Conservation (phyloP, 192 early-diverging fungal genomes). For the Umbelopsis isabellina region DNA sequence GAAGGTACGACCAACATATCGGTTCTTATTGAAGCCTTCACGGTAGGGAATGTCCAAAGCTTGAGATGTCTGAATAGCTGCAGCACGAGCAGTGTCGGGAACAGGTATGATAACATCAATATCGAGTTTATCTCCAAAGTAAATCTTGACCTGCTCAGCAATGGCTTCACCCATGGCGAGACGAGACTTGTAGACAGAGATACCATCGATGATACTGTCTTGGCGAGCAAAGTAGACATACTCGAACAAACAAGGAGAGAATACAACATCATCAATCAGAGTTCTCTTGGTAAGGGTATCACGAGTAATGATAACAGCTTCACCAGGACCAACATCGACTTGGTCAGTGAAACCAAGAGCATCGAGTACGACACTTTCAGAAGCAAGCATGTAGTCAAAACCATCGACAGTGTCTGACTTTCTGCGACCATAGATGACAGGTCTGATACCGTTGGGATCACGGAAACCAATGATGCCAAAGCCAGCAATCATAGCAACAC, state of each 20-base stretch:
- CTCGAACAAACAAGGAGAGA: conserved; percentile 98
- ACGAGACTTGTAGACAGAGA: conserved; percentile 97
- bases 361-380: conserved; percentile 94
- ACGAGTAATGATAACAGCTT: conserved; percentile 93
- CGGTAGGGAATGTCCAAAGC: conserved; percentile 90
- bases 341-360: conserved; percentile 89
- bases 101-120: conserved; percentile 99
- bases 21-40: conserved; percentile 99
- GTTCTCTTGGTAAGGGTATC: conserved; percentile 69
- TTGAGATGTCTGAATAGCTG: conserved; percentile 91
- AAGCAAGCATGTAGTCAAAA: conserved; percentile 97
- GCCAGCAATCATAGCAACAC: conserved; percentile 95
- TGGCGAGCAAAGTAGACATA: conserved; percentile 99
- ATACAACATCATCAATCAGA: conserved; percentile 52
- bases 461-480: conserved; percentile 95
- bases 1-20: conserved; percentile 98
- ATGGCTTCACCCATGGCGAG: conserved; percentile 97
- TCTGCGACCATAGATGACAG: conserved; percentile 90
- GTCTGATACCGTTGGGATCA: conserved; percentile 97
- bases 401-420: conserved; percentile 59
- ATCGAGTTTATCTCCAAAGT: conserved; percentile 77
- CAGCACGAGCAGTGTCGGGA: conserved; percentile 94
- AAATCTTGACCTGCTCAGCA: conserved; percentile 78
- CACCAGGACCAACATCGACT: conserved; percentile 89
- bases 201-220: conserved; percentile 97